Percentiles rank a stretch among this genome's conserved stretches.
phyloP scores from a whole-genome alignment of 306 rosid species.

The Morella rubra region DNA sequence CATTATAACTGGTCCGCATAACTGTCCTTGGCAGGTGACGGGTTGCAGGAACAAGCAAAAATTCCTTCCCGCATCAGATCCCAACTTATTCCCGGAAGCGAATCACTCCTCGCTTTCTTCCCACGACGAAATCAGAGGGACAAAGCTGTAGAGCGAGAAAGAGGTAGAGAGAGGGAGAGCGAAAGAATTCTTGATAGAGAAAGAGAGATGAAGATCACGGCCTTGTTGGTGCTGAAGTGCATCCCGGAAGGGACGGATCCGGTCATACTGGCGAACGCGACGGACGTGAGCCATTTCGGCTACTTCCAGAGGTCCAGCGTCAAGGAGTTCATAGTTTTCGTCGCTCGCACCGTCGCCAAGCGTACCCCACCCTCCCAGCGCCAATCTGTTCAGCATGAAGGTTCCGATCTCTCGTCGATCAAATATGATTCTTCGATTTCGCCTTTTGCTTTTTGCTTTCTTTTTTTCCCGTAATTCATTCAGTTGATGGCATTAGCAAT shows the following conservation, averaged over 20 bases:
- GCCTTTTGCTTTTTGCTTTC: neutral
- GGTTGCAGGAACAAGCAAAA: neutral
- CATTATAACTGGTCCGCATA: neutral
- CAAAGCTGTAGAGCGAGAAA: neutral
- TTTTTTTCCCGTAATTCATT: neutral
- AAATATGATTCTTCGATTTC: neutral
- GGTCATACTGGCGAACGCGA: slow-evolving; percentile 62
- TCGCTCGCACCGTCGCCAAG: slow-evolving; percentile 92
- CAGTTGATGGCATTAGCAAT: neutral
- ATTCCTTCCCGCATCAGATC: neutral
- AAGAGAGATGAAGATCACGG: slow-evolving; percentile 82
- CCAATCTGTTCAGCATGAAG: slow-evolving; percentile 98
- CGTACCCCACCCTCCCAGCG: slow-evolving; percentile 89
- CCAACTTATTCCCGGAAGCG: neutral
- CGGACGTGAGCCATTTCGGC: slow-evolving; percentile 77
- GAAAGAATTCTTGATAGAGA: neutral
- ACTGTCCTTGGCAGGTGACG: neutral
- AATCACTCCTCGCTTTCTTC: neutral
- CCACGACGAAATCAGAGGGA: neutral
- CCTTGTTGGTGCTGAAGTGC: slow-evolving; percentile 82
- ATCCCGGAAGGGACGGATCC: slow-evolving; percentile 88
- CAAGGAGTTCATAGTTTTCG: slow-evolving; percentile 84
- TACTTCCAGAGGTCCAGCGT: slow-evolving; percentile 92
- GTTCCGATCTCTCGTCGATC: slow-evolving; percentile 23
- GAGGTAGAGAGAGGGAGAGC: slow-evolving; percentile 6